A percentile compares a stretch with the other conserved stretches of the same genome.
Evolutionary conservation across 1,139 yeast genomes (phyloP).

Genomic region (Hansenula sp.): DNA sequence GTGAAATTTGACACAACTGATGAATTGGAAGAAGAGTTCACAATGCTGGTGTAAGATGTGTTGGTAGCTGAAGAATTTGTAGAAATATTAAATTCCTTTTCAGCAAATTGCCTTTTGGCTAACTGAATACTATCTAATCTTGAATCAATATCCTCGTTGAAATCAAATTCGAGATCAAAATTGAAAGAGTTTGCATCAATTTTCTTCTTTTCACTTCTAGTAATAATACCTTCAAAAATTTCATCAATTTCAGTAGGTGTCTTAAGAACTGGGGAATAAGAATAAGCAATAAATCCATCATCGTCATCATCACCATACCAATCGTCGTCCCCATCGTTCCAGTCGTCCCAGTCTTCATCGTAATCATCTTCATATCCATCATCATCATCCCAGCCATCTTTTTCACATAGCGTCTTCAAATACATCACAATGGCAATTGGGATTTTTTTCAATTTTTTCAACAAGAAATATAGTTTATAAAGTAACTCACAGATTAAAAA

Average conservation of each 20-base stretch:
- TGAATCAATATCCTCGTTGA: not conserved
- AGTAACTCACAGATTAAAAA: not conserved
- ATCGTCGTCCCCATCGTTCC: not conserved
- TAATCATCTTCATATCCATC: conserved; percentile 1
- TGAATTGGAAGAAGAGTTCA: no score
- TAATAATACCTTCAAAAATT: not conserved
- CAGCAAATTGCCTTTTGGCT: not conserved
- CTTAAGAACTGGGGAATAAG: not conserved
- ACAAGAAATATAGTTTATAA: conserved; percentile 1
- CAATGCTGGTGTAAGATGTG: no score
- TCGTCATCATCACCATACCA: not conserved
- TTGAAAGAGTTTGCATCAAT: conserved; percentile 1
- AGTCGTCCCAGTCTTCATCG: not conserved
- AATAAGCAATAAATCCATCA: not conserved
- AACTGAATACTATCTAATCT: not conserved
- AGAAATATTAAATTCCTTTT: no score
- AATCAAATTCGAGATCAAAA: conserved; percentile 2
- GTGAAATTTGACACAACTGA: no score
- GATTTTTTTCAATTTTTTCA: not conserved
- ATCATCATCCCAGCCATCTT: not conserved
- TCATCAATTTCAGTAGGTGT: conserved; percentile 1
- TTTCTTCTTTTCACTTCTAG: not conserved
- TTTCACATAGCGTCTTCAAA: conserved; percentile 1
- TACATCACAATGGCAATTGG: conserved; percentile 1
- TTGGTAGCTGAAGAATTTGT: no score